phyloP scores from a whole-genome alignment of 805 yeast genomes.

The Sugiyamaella lignohabitans region DNA sequence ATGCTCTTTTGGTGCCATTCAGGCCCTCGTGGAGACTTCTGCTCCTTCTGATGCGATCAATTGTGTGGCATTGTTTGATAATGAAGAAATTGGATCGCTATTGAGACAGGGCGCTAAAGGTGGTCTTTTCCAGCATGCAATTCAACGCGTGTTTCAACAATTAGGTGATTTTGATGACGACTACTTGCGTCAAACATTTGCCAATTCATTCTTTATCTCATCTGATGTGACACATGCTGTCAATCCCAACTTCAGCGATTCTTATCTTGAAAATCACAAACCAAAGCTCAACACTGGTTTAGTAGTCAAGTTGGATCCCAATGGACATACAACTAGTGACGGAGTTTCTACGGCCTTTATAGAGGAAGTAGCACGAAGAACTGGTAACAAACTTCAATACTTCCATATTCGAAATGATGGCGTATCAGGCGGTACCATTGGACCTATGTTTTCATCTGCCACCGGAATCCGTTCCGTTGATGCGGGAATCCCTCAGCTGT shows the following conservation, averaged over 20 bases:
- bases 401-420: conserved; percentile 82
- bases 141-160: conserved; percentile 37
- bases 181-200: conserved; percentile 39
- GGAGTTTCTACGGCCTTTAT: conserved; percentile 61
- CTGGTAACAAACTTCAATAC: conserved; percentile 61
- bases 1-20: conserved; percentile 67
- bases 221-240: conserved; percentile 78
- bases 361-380: conserved; percentile 58
- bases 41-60: conserved; percentile 33
- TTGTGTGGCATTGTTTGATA: conserved; percentile 62
- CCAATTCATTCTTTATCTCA: conserved; percentile 69
- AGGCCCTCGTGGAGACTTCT: conserved; percentile 43
- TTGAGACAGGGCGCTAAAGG: conserved; percentile 77
- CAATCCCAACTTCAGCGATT: conserved; percentile 62
- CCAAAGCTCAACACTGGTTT: conserved; percentile 75
- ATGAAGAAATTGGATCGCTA: conserved; percentile 76
- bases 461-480: conserved; percentile 49
- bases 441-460: conserved; percentile 43
- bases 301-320: conserved; percentile 62
- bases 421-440: conserved; percentile 83
- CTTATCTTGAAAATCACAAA: conserved; percentile 65
- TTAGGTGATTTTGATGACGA: conserved; percentile 27
- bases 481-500: conserved; percentile 73
- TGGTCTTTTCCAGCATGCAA: conserved; percentile 56
- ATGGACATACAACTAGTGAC: conserved; percentile 78